phyloP scores from a whole-genome alignment of 352 stramenopile genomes.

The Pilasporangium apinafurcum region DNA sequence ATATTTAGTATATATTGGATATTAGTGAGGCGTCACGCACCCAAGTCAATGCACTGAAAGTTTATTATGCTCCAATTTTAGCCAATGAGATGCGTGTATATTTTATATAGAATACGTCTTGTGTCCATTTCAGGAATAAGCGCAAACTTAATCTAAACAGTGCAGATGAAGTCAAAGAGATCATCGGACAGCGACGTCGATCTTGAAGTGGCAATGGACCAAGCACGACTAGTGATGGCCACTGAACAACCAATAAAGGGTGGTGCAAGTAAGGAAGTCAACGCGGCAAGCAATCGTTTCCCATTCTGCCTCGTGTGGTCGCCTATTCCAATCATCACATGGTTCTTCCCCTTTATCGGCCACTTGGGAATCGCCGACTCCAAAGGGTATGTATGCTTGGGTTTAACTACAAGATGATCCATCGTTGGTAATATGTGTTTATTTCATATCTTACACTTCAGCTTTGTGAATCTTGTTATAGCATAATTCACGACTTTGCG shows the following conservation, averaged over 20 bases:
- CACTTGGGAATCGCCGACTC: constrained; percentile 92
- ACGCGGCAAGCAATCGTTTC: constrained; percentile 48
- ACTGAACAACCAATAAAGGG: no score
- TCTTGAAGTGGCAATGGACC: background rate
- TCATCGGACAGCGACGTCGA: background rate
- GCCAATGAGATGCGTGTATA: no score
- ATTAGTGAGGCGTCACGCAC: no score
- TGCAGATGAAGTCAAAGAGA: no score
- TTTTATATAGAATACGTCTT: no score
- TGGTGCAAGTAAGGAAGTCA: no score
- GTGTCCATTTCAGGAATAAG: no score
- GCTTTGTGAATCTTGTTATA: constrained; percentile 14
- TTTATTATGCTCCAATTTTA: no score
- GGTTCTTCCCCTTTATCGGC: constrained; percentile 95
- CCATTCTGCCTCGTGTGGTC: constrained; percentile 93
- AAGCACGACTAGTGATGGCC: background rate
- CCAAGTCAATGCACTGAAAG: no score
- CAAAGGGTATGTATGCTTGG: constrained; percentile 30
- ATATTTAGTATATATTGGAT: no score
- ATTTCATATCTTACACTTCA: no score
- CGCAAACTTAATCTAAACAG: no score
- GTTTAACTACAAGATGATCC: background rate
- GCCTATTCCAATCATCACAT: constrained; percentile 87
- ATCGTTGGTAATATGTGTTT: constrained; percentile 1
- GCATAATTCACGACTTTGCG: constrained; percentile 95